Base-by-base conservation (phyloP, 495 filamentous ascomycete species). In the Aspergillus sclerotioniger region DNA sequence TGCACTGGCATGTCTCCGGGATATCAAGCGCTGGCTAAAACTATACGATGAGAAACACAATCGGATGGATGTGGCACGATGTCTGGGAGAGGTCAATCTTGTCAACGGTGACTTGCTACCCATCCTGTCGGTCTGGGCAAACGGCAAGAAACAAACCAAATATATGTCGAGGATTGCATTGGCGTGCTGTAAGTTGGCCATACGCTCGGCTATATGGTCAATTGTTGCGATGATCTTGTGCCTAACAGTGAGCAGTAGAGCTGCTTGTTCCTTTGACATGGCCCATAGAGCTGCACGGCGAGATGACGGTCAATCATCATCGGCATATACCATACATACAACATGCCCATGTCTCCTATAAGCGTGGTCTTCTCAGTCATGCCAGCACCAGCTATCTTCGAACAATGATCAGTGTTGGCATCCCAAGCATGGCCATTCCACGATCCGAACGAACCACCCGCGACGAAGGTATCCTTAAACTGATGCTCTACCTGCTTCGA, bases 21-120 rank as follows among this genome's bases (percentile, higher is more conserved):
- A 99, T 72, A 80, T 98, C 43, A 91, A 90, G 62, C 87, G 85
- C 82, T 98, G 95, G 95, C 75, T 99, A 63, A 91, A 88, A 67
- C 80, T 96, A 56, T 95, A 95, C 79, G 95, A 99, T 68, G 89
- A 96, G 67, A 95, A 94, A 70, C 84, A 88, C 54, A 95, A 96
- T 65, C 87, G 94, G 54, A 87, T 95, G 82, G 95, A 99, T 73
- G 95, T 98, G 54, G 92, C 92, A 45, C 82, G 94, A 70, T 96
- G 92, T 66, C 76, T 98, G 55, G 89, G 91, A 66, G 92, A 98
- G 67, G 87, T 91, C 45, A 97, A 98, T 66, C 71, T 99, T n/a
- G 84, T 98, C 57, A 86, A 87, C 60, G 87, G 89, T 10, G 95
- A 99, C 70, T 76, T 99, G 31, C 76, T 98, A 53, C 89, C 92